Evolutionary conservation across 495 filamentous ascomycete species (phyloP).

Genomic region (Penicillium arizonense): DNA sequence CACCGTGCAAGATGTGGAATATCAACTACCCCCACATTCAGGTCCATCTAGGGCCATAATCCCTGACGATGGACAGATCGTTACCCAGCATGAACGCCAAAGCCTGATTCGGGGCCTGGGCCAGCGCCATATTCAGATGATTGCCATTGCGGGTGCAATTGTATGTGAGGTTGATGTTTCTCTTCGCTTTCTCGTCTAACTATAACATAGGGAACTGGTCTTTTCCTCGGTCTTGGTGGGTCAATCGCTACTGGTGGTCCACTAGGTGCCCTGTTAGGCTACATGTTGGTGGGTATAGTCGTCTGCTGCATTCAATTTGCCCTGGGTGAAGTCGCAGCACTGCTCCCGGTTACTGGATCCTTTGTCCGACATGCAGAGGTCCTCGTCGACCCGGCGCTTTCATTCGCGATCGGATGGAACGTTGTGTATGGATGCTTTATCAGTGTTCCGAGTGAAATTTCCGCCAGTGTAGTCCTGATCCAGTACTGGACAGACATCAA

Average conservation of each 20-base stretch:
- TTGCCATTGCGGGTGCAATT: slow-evolving; percentile 59
- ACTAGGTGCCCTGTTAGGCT: slow-evolving; percentile 56
- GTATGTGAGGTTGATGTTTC: slow-evolving; percentile 17
- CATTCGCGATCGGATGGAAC: slow-evolving; percentile 63
- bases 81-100: slow-evolving; percentile 22
- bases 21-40: slow-evolving; percentile 6
- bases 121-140: slow-evolving; percentile 56
- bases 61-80: slow-evolving; percentile 17
- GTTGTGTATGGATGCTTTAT: slow-evolving; percentile 55
- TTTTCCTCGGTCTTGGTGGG: slow-evolving; percentile 60
- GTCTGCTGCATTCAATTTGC: slow-evolving; percentile 42
- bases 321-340: slow-evolving; percentile 42
- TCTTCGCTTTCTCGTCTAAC: background rate
- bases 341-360: slow-evolving; percentile 43
- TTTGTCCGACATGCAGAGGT: slow-evolving; percentile 52
- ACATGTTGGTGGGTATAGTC: slow-evolving; percentile 35
- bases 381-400: slow-evolving; percentile 54
- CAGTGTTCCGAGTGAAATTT: slow-evolving; percentile 61
- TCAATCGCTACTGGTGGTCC: slow-evolving; percentile 60
- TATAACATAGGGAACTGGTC: slow-evolving; percentile 50
- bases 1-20: slow-evolving; percentile 20
- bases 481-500: slow-evolving; percentile 59
- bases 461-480: slow-evolving; percentile 59
- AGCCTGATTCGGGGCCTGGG: slow-evolving; percentile 33
- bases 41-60: background rate